phyloP scores from a whole-genome alignment of 108 stramenopile genomes.

The Mediolabrus comicus region DNA sequence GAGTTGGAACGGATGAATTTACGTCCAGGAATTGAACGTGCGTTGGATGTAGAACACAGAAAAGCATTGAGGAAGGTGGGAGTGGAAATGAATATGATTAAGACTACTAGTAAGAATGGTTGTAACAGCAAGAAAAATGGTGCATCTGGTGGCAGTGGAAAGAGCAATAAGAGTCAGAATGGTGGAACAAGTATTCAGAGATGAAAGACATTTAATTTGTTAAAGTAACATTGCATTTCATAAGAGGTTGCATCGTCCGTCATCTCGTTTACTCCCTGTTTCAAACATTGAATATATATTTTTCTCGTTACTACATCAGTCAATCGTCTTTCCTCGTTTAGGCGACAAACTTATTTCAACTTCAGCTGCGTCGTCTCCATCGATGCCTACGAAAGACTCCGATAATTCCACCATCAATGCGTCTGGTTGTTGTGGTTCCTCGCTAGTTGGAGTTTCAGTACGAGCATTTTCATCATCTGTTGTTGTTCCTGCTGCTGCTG shows the following conservation, averaged over 20 bases:
- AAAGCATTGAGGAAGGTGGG: slow-evolving; percentile 43
- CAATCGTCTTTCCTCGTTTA: background rate
- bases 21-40: slow-evolving; percentile 44
- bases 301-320: background rate
- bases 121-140: background rate
- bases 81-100: slow-evolving; percentile 40
- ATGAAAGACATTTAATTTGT: background rate
- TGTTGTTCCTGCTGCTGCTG: background rate
- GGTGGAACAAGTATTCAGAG: background rate
- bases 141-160: background rate
- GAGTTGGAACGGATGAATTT: slow-evolving; percentile 47
- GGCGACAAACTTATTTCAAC: background rate
- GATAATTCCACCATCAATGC: background rate
- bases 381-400: background rate
- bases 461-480: background rate
- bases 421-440: too few relatives aligned
- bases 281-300: background rate
- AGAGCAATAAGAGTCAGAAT: background rate
- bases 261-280: background rate
- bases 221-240: background rate
- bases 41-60: slow-evolving; percentile 46
- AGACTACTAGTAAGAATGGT: slow-evolving; percentile 3
- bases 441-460: background rate
- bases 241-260: too few relatives aligned
- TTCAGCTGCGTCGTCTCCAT: background rate